Base-by-base conservation (phyloP, 2,329 filamentous ascomycete genomes). In the Penicillium verrucosum region DNA sequence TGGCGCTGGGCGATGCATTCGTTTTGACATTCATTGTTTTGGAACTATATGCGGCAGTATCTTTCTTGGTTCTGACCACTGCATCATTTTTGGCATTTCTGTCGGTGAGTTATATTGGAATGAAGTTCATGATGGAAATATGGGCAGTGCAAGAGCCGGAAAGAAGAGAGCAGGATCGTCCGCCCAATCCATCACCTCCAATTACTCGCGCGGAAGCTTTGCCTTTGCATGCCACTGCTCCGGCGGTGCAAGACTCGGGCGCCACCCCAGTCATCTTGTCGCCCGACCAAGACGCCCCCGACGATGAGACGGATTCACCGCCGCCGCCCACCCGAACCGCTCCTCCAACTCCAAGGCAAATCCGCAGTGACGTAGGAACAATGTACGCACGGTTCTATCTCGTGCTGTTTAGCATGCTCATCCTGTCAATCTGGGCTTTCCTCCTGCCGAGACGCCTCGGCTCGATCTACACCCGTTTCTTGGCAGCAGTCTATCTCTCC, bases 401-500 rank as follows among this genome's bases (percentile, higher is more conserved):
- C 53, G 72, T 83, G 25, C 77, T 87, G 4, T 80, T 85, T 38
- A 75, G 77, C 21, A 74, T 82, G 49, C 77, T 86, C 58, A 83
- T 87, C 64, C 69, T 86, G 40, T 84, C 82, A 6, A 75, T 86
- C 6, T 84, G 85, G 71, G 82, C 83, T 23, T 78, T 80, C 30
- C 78, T 83, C 1, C 84, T 84, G 74, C 83, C 84, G 1, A 72
- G 77, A 4, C 74, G 76, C 1, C 68, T 82, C 2, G 80, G 81
- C 25, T 77, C 78, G 3, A 70, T 80, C 41, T 88, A 85, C 71
- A 80, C 80, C 60, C 81, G 92, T 69, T 61, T 81, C 3, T 77
- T 96, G 23, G 81, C 84, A 2, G 85, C 93, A 65, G 63, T 83
- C 51, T 97, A 97, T 70, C 83, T 97, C 43, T 96, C 92, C 21